Evolutionary conservation across 1,284 basidiomycete species (phyloP).

Genomic region (Naganishia sp.): DNA sequence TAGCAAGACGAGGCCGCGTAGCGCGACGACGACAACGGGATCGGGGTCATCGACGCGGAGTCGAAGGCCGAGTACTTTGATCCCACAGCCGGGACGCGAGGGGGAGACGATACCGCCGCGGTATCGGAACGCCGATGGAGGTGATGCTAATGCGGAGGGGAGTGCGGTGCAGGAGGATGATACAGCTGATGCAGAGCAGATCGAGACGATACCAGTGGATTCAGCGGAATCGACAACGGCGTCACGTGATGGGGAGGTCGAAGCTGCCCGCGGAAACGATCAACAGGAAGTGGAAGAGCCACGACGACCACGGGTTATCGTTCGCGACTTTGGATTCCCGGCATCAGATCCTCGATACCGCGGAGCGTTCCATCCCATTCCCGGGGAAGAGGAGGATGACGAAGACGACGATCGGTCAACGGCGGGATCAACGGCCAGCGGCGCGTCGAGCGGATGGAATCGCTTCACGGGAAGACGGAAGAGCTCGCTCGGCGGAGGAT

Average conservation of each 20-base stretch:
- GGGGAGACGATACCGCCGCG: conserved; percentile 26
- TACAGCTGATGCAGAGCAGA: background rate
- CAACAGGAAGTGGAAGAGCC: conserved; percentile 30
- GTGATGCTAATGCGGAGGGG: background rate
- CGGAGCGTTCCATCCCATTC: conserved; percentile 24
- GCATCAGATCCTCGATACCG: conserved; percentile 17
- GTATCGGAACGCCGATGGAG: background rate
- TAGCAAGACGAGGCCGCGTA: background rate
- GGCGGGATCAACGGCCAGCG: conserved; percentile 3
- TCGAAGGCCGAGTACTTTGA: conserved; percentile 27
- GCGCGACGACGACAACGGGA: background rate
- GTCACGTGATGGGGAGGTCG: conserved; percentile 32
- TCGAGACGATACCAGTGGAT: background rate
- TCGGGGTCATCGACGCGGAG: background rate
- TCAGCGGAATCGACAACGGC: conserved; percentile 30
- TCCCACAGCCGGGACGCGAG: conserved; percentile 25
- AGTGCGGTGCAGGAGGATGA: background rate
- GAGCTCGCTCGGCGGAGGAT: conserved; percentile 25
- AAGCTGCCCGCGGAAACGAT: conserved; percentile 18
- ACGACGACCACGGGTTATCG: conserved; percentile 9
- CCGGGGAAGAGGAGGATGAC: conserved; percentile 37
- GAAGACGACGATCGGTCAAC: conserved; percentile 30
- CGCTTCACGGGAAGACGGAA: conserved; percentile 23
- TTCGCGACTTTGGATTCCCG: conserved; percentile 28
- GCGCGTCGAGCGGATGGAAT: conserved; percentile 24